phyloP scores from a whole-genome alignment of 108 stramenopile genomes.

The Schizochytrium sp. region DNA sequence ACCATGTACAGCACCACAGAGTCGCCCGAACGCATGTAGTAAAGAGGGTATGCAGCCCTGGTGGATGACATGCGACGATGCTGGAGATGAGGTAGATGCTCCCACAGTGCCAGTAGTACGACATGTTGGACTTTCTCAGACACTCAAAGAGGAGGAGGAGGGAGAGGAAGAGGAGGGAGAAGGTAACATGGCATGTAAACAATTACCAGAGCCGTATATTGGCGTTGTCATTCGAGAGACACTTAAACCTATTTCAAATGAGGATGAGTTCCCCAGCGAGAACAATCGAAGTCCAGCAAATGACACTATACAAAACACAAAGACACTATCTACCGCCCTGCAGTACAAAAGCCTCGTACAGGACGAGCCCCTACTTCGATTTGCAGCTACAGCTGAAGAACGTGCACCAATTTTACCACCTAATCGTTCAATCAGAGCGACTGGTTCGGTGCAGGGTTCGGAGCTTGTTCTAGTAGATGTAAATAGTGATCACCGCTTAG shows the following conservation, averaged over 20 bases:
- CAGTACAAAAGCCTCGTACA: not conserved
- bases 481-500: not conserved
- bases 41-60: slow-evolving; percentile 19
- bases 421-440: too few relatives aligned
- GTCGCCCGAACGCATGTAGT: not conserved
- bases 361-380: not conserved
- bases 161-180: not conserved
- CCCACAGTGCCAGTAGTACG: not conserved
- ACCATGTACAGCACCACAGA: not conserved
- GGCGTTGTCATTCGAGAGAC: slow-evolving; percentile 21
- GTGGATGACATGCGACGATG: not conserved
- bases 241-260: not conserved
- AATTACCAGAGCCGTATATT: not conserved
- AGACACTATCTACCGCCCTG: not conserved
- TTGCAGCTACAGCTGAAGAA: not conserved
- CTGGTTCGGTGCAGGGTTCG: not conserved
- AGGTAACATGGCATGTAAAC: not conserved
- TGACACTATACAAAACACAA: not conserved
- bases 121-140: not conserved
- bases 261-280: not conserved
- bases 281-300: not conserved
- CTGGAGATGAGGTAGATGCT: not conserved
- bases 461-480: not conserved
- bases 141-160: not conserved
- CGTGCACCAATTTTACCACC: not conserved